Conservation (phyloP, 73 alveolate genomes). For the Paraurostyla sp. region DNA sequence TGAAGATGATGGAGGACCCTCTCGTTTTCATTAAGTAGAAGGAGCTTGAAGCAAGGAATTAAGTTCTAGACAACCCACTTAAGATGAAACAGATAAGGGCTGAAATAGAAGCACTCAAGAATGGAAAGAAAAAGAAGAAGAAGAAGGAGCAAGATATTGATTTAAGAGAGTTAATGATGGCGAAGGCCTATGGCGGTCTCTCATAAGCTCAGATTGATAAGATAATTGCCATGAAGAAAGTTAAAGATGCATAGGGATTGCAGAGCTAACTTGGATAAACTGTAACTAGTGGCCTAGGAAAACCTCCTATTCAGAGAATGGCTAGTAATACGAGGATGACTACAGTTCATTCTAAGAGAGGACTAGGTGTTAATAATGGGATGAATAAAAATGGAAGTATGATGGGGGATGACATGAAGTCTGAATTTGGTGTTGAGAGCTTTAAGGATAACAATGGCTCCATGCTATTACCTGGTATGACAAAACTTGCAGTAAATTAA, state of each 20-base stretch:
- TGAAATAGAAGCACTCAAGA: slow-evolving; percentile 55
- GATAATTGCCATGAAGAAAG: slow-evolving; percentile 12
- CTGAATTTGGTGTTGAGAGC: slow-evolving; percentile 21
- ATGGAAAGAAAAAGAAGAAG: slow-evolving; percentile 32
- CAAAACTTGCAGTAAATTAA: too few relatives aligned
- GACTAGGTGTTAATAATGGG: background rate
- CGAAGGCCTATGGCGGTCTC: slow-evolving; percentile 50
- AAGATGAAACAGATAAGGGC: slow-evolving; percentile 51
- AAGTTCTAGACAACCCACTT: slow-evolving; percentile 46
- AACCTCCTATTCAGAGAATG: slow-evolving; percentile 29
- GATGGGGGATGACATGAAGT: slow-evolving; percentile 26
- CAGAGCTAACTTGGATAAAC: background rate
- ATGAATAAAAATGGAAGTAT: background rate
- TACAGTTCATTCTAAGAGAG: background rate
- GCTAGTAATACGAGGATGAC: slow-evolving; percentile 34
- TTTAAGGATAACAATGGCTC: background rate
- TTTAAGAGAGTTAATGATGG: slow-evolving; percentile 46
- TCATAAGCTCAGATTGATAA: slow-evolving; percentile 24
- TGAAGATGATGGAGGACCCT: slow-evolving; percentile 72
- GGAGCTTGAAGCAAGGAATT: slow-evolving; percentile 47
- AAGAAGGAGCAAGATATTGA: slow-evolving; percentile 30
- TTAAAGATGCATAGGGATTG: background rate
- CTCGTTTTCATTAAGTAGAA: slow-evolving; percentile 49
- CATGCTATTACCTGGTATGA: too few relatives aligned
- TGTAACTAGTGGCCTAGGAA: background rate